These are phyloP conservation scores for Aspergillus fumigatus DNA, from an alignment of 2,329 filamentous ascomycete genomes.

Conservation along the genomic window DNA sequence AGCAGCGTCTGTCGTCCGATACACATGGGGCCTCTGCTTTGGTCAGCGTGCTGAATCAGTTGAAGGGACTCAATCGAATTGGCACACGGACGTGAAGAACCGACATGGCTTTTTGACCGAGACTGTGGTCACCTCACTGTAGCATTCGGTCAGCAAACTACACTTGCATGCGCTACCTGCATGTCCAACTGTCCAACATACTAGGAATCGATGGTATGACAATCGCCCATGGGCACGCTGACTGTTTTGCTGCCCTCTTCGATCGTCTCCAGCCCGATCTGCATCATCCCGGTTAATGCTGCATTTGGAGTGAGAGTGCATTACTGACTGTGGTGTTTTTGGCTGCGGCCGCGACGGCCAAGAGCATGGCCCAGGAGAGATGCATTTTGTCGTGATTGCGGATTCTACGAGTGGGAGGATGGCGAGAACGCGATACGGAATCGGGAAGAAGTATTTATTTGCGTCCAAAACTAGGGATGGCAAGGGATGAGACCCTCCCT, in stretches of 20 bases:
- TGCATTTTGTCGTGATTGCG: neutral
- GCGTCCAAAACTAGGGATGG: neutral
- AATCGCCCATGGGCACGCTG: constrained; percentile 5
- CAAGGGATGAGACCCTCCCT: neutral
- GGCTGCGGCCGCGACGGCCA: neutral
- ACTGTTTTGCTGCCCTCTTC: constrained; percentile 5
- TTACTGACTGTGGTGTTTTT: constrained; percentile 1
- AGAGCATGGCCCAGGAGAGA: neutral
- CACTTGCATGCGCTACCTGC: no score
- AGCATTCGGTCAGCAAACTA: neutral
- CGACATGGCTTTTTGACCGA: neutral
- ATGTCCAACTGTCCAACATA: constrained; percentile 1
- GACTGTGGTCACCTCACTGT: neutral
- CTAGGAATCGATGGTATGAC: constrained; percentile 7
- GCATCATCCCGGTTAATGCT: neutral
- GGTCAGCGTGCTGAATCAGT: neutral
- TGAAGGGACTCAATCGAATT: neutral
- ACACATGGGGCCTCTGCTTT: neutral
- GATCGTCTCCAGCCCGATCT: constrained; percentile 13
- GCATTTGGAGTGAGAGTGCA: neutral
- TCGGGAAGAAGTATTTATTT: neutral
- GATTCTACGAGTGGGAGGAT: neutral
- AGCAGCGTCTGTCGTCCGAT: neutral
- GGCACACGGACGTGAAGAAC: neutral
- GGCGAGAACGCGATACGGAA: no score